A percentile compares a stretch with the other conserved stretches of the same genome.
Evolutionary conservation across 2,329 filamentous ascomycete genomes (phyloP).

Genomic region (Paracoccidioides brasiliensis): DNA sequence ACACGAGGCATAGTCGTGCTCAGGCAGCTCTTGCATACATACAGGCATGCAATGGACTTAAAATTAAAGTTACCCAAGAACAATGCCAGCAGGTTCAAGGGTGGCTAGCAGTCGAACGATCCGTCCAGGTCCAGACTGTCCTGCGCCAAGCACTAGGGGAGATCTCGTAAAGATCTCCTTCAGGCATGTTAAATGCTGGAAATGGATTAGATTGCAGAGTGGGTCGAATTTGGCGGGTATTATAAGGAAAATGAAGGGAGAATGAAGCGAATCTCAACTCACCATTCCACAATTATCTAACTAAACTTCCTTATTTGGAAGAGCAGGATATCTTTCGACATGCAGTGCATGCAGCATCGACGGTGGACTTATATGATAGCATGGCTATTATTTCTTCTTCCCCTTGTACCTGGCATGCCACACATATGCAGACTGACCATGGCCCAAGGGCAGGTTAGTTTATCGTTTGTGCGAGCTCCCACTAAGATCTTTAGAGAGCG

Average conservation of each 20-base stretch:
- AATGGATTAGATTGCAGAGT: background rate
- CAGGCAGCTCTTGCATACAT: slow-evolving; percentile 24
- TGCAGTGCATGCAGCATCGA: background rate
- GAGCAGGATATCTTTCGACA: background rate
- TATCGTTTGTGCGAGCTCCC: background rate
- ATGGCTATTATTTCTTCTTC: background rate
- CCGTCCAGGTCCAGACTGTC: slow-evolving; percentile 22
- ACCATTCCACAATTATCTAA: background rate
- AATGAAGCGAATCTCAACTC: background rate
- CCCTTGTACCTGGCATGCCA: background rate
- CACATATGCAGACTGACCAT: background rate
- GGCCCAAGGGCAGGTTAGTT: background rate
- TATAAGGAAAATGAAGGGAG: background rate
- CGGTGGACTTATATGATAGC: background rate
- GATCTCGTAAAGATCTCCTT: background rate
- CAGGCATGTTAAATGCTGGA: background rate
- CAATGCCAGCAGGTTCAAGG: slow-evolving; percentile 15
- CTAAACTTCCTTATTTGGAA: background rate
- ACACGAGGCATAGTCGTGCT: slow-evolving; percentile 26
- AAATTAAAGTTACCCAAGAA: slow-evolving; percentile 12
- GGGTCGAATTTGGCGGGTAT: background rate
- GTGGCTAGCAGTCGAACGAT: slow-evolving; percentile 30
- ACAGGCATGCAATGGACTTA: slow-evolving; percentile 15
- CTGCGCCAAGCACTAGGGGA: slow-evolving; percentile 17
- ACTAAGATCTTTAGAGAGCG: background rate